phyloP scores from a whole-genome alignment of 805 yeast species.

The Ogataea neopini region DNA sequence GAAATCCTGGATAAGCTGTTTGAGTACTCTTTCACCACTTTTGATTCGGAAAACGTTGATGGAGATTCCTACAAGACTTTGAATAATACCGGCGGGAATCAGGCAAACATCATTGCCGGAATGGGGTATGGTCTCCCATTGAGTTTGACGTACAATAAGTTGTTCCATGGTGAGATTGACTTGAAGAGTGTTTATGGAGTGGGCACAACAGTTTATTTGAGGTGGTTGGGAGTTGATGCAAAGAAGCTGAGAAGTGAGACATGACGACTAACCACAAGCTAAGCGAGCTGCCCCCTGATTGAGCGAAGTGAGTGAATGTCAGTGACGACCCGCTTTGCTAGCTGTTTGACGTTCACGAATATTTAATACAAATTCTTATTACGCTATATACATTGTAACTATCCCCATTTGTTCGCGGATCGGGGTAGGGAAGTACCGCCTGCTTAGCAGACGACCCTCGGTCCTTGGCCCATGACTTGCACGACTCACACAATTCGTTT shows the following conservation, averaged over 20 bases:
- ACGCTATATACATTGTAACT: constrained; percentile 1
- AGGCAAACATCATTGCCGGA: constrained; percentile 71
- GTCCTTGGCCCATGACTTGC: background rate
- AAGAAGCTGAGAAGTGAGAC: constrained; percentile 13
- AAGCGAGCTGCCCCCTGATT: background rate
- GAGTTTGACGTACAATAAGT: constrained; percentile 70
- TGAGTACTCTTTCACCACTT: constrained; percentile 86
- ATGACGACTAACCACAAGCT: background rate
- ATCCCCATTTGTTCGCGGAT: too few relatives aligned
- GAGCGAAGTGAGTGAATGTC: background rate
- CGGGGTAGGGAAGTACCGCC: too few relatives aligned
- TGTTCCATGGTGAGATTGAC: constrained; percentile 69
- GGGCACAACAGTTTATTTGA: constrained; percentile 78
- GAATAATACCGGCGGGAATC: constrained; percentile 61
- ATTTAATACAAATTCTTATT: too few relatives aligned
- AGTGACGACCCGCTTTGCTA: background rate
- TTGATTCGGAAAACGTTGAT: constrained; percentile 43
- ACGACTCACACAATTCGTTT: constrained; percentile 3
- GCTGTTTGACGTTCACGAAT: too few relatives aligned
- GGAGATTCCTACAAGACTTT: constrained; percentile 61
- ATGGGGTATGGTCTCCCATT: constrained; percentile 96
- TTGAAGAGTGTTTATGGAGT: constrained; percentile 71
- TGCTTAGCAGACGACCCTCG: too few relatives aligned
- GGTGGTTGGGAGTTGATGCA: constrained; percentile 39
- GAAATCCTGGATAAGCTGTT: constrained; percentile 66